Conservation (phyloP, 192 early-diverging fungal species). For the Coemansia furcata region DNA sequence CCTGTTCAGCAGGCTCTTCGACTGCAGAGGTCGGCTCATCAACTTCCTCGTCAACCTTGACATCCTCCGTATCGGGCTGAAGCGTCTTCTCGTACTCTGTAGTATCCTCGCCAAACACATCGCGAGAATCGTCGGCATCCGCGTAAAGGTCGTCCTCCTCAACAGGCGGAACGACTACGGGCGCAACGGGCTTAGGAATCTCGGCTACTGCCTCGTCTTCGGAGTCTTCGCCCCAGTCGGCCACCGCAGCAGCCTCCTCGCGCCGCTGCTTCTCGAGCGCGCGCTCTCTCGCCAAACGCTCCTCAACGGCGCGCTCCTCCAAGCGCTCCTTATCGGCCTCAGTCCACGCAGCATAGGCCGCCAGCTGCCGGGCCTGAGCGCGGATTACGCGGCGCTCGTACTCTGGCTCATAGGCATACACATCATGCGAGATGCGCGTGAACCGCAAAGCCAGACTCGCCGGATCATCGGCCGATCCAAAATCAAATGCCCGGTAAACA, state of each 20-base stretch:
- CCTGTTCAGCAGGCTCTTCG: neutral
- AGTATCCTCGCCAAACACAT: neutral
- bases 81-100: neutral
- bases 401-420: constrained; percentile 42
- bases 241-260: constrained; percentile 22
- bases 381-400: constrained; percentile 37
- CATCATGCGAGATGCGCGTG: constrained; percentile 29
- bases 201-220: constrained; percentile 9
- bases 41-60: neutral
- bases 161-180: neutral
- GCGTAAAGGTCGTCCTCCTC: constrained; percentile 18
- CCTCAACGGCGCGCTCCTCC: constrained; percentile 8
- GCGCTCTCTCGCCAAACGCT: constrained; percentile 10
- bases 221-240: constrained; percentile 45
- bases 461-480: constrained; percentile 13
- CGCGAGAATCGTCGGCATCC: constrained; percentile 1
- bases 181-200: neutral
- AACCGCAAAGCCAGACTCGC: constrained; percentile 29
- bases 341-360: constrained; percentile 29
- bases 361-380: constrained; percentile 21
- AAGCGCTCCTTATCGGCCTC: constrained; percentile 12
- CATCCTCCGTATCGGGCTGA: neutral
- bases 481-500: constrained; percentile 45
- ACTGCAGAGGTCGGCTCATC: neutral
- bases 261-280: constrained; percentile 20